These are phyloP conservation scores for Larix kaempferi DNA, from an alignment of 75 land plant genomes.

Conservation along the genomic window DNA sequence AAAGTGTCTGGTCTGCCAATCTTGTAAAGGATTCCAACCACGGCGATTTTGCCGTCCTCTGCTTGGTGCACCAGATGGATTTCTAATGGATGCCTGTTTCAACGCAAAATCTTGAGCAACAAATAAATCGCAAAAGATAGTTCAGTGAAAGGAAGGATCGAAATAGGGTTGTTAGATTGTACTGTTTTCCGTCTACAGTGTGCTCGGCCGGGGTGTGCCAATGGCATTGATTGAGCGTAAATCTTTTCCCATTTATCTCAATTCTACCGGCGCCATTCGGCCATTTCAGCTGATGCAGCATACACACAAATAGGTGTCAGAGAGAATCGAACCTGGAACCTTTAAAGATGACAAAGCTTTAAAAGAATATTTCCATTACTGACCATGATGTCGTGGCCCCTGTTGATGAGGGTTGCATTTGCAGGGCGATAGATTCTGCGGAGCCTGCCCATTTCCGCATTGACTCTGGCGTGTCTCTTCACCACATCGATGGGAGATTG, in stretches of 20 bases:
- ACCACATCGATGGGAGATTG: conserved; percentile 44
- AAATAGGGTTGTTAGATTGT: not conserved
- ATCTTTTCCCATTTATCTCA: conserved; percentile 25
- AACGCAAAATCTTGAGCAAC: not conserved
- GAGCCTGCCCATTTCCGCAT: conserved; percentile 2
- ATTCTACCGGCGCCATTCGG: conserved; percentile 20
- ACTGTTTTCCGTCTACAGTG: conserved; percentile 45
- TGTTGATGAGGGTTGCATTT: conserved; percentile 13
- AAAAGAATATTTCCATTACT: not conserved
- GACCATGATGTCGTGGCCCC: conserved; percentile 31
- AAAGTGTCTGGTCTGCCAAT: conserved; percentile 27
- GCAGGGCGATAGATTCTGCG: conserved; percentile 5
- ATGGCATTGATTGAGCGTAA: conserved; percentile 40
- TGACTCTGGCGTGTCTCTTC: not conserved
- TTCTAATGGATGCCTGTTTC: conserved; percentile 34
- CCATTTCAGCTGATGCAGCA: conserved; percentile 27
- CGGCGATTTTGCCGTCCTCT: conserved; percentile 18
- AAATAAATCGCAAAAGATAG: not conserved
- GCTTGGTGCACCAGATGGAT: conserved; percentile 41
- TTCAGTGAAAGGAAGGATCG: too few relatives aligned
- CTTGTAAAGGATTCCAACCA: conserved; percentile 33
- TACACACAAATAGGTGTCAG: not conserved
- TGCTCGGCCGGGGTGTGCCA: conserved; percentile 78
- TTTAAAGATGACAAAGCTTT: not conserved
- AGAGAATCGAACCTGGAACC: not conserved